Base-by-base conservation (phyloP, 495 filamentous ascomycete species). In the Saxophila tyrrhenica region DNA sequence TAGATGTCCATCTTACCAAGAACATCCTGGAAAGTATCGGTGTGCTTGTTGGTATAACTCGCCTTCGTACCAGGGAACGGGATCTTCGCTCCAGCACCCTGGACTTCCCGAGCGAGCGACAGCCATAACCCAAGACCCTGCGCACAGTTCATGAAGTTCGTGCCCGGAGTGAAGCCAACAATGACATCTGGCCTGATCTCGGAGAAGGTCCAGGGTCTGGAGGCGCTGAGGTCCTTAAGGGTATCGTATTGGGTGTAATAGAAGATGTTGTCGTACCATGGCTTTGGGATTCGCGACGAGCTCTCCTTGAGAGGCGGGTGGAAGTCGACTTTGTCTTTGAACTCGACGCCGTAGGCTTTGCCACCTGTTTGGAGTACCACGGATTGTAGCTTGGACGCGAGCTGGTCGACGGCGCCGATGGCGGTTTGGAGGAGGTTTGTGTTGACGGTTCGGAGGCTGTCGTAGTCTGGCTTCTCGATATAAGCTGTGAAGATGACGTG, bases 131-230 rank as follows among this genome's bases (percentile, higher is more conserved):
- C 73, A 0, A 75, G 55, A 1, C 65, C 62, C 55, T 75, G 67
- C 0, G 67, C 70, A 24, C 72, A 58, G 53, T 70, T 70, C 68
- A 72, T 72, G 3, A 65, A 65, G 49, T 73, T 75, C 29, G 58
- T 57, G 16, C 61, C 55, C 0, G 73, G 73, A 11, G 65, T 67
- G 48, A 74, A 74, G 0, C 73, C 73, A 13, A 77, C 59, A 45
- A 75, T 69, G n/a, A 64, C 62, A 58, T 75, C 73, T 1, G 73
- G 73, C 2, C 71, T 64, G 47, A 74, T 68, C 54, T 75, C 70
- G 39, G 65, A 71, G 65, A 68, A 74, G 23, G 52, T 63, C 74
- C 72, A 73, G 0, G 43, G 48, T 60, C 75, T 75, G 22, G 65
- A 69, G 16, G 61, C 48, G 16, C 63, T 64, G 1, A 70, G 55